Conservation (phyloP, 2,329 filamentous ascomycete genomes). For the Fusarium longipes region DNA sequence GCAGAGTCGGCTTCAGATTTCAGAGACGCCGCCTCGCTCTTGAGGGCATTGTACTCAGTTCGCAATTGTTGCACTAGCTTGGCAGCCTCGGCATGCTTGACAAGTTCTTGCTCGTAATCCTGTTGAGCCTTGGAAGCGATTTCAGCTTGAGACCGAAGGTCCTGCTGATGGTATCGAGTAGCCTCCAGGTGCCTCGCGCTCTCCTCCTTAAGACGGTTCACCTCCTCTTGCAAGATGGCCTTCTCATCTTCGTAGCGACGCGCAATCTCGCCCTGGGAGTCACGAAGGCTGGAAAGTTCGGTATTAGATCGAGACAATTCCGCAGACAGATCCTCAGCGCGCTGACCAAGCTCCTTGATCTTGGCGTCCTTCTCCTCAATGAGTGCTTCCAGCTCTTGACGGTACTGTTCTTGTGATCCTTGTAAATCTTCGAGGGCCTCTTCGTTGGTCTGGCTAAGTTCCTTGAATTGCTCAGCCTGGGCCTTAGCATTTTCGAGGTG, state of each 20-base stretch:
- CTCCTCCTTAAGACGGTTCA: constrained; percentile 84
- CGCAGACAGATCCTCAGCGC: constrained; percentile 82
- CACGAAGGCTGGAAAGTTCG: constrained; percentile 82
- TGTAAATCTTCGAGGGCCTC: constrained; percentile 85
- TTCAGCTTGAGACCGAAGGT: constrained; percentile 91
- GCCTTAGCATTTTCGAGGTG: constrained; percentile 85
- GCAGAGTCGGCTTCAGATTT: constrained; percentile 87
- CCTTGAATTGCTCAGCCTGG: constrained; percentile 88
- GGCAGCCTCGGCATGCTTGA: constrained; percentile 96
- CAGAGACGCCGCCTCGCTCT: constrained; percentile 79
- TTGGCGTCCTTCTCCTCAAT: constrained; percentile 81
- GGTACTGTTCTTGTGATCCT: constrained; percentile 85
- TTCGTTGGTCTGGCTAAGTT: constrained; percentile 86
- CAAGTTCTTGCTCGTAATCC: constrained; percentile 92
- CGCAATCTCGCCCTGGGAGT: constrained; percentile 80
- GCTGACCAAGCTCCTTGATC: constrained; percentile 84
- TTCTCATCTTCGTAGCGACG: constrained; percentile 85
- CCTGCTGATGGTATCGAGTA: constrained; percentile 86
- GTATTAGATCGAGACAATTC: constrained; percentile 85
- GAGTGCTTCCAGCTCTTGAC: constrained; percentile 83
- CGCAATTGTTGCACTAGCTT: constrained; percentile 84
- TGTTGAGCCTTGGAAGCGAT: constrained; percentile 94
- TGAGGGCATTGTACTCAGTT: constrained; percentile 82
- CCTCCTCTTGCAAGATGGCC: constrained; percentile 79
- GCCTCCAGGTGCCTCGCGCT: constrained; percentile 82